Evolutionary conservation across 2,329 filamentous ascomycete species (phyloP), one percentile per base, ranked within the genome.

Genomic region (Colletotrichum cordylinicola): DNA sequence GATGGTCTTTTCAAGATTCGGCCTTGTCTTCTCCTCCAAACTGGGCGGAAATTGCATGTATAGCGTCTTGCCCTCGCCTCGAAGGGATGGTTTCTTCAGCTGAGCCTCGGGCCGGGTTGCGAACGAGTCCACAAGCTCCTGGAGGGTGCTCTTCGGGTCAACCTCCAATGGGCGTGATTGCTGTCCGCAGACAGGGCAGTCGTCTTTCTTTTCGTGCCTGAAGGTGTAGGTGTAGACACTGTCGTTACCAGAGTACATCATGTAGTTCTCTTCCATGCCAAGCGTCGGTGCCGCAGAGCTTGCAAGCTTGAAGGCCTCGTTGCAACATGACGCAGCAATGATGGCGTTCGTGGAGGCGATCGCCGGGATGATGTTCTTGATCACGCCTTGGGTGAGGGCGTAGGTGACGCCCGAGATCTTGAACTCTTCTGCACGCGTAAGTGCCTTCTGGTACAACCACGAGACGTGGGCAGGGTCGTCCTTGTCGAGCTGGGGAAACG

Each of bases 211-310:
- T 86, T 98, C 94, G 81, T 98, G 96, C 81, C 96, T 93, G 84
- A 98, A 99, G 0, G 97, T 99, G 85, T 98, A 98, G 0, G 97
- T 99, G 87, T 99, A 99, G 79, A 99, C 94, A 79, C 94, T 91
- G 81, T 98, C 96, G 81, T 98, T 96, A 62, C 98, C 97, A 15
- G 95, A 98, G 85, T 99, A 99, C 95, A 98, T 98, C 96, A 98
- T 98, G 87, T 99, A 99, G 84, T 98, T 98, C 72, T 94, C 94
- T 60, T 94, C 92, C 78, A 92, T 89, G 15, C 94, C 94, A 18
- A 99, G 89, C 78, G 93, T 93, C 0, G 96, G 95, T 37, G 96
- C 97, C 48, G 93, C 92, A 65, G 90, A 92, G 16, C 95, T 98
- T 56, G 94, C 94, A 77, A 99, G 95, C 86, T 99, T 99, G 86